Conservation (phyloP, 2,329 filamentous ascomycete genomes). For the Torrubiella hemipterigena region DNA sequence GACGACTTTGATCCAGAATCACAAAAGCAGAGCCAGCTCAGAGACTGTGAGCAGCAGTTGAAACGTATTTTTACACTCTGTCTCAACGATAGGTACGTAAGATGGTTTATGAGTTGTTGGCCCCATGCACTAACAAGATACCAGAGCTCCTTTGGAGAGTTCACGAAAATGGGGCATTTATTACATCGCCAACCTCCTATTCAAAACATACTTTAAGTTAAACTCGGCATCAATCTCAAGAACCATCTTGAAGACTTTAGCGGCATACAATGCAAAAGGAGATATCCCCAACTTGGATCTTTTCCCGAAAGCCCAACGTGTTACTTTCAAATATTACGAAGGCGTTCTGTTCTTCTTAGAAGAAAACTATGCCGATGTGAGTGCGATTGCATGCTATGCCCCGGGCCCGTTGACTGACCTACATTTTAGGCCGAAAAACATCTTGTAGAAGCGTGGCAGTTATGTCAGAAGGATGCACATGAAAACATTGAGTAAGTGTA, state of each 20-base stretch:
- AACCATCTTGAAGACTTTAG: slow-evolving; percentile 75
- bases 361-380: slow-evolving; percentile 74
- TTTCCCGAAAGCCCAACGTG: slow-evolving; percentile 82
- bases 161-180: slow-evolving; percentile 98
- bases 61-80: slow-evolving; percentile 90
- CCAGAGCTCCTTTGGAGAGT: slow-evolving; percentile 67
- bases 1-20: slow-evolving; percentile 72
- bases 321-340: slow-evolving; percentile 94
- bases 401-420: background rate
- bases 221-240: slow-evolving; percentile 83
- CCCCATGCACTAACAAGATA: background rate
- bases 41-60: slow-evolving; percentile 81
- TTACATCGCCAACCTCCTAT: slow-evolving; percentile 84
- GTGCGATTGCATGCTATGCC: slow-evolving; percentile 7
- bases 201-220: slow-evolving; percentile 97
- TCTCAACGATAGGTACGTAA: slow-evolving; percentile 68
- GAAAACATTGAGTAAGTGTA: slow-evolving; percentile 69
- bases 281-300: slow-evolving; percentile 71
- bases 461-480: slow-evolving; percentile 61
- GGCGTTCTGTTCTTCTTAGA: slow-evolving; percentile 90
- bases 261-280: slow-evolving; percentile 53
- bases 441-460: slow-evolving; percentile 67
- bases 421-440: slow-evolving; percentile 58
- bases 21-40: slow-evolving; percentile 72
- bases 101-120: slow-evolving; percentile 5